Evolutionary conservation across 2,329 filamentous ascomycete genomes (phyloP).

Genomic region (Cercospora berteroae): DNA sequence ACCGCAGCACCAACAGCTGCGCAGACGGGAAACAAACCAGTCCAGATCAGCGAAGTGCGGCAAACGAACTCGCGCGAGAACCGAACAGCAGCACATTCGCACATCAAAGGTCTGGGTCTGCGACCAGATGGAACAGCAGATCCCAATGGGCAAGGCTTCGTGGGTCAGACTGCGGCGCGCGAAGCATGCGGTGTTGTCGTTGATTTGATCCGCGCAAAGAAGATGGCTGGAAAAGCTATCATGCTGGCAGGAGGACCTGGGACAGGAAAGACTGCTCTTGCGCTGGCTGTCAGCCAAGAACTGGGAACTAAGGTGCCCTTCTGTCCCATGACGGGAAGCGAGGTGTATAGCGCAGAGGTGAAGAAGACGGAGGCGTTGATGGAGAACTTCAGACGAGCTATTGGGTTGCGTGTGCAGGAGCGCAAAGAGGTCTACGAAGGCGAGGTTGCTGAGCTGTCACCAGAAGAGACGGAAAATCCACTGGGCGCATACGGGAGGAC

Average conservation of each 20-base stretch:
- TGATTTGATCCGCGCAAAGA: slow-evolving; percentile 91
- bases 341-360: slow-evolving; percentile 95
- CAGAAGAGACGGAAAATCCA: slow-evolving; percentile 96
- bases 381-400: slow-evolving; percentile 98
- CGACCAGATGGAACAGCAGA: slow-evolving; percentile 84
- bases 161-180: slow-evolving; percentile 82
- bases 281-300: slow-evolving; percentile 93
- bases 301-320: slow-evolving; percentile 97
- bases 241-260: slow-evolving; percentile 90
- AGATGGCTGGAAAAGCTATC: slow-evolving; percentile 94
- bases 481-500: slow-evolving; percentile 96
- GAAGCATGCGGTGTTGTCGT: slow-evolving; percentile 97
- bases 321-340: slow-evolving; percentile 95
- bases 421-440: slow-evolving; percentile 99
- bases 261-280: slow-evolving; percentile 95
- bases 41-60: slow-evolving; percentile 39
- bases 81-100: slow-evolving; percentile 92
- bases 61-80: slow-evolving; percentile 66
- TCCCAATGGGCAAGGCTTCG: slow-evolving; percentile 75
- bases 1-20: slow-evolving; percentile 27
- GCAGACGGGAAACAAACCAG: slow-evolving; percentile 33
- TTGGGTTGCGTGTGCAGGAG: slow-evolving; percentile 94
- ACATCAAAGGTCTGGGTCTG: slow-evolving; percentile 93
- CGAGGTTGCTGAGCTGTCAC: slow-evolving; percentile 95
- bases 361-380: slow-evolving; percentile 99